phyloP scores from a whole-genome alignment of 1,139 yeast genomes.

The Wickerhamomyces sp. region DNA sequence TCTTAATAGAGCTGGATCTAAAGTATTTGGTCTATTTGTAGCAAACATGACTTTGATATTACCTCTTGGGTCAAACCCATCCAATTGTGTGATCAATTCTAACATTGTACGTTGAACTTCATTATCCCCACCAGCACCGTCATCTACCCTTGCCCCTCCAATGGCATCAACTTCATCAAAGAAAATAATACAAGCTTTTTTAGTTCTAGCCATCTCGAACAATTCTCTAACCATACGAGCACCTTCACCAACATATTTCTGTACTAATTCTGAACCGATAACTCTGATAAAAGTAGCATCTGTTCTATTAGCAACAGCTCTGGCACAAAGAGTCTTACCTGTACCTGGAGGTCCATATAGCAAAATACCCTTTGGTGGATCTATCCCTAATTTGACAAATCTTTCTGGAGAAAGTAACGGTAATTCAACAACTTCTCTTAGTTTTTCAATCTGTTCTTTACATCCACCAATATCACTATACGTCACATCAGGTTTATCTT shows the following conservation, averaged over 20 bases:
- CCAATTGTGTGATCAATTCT: conserved; percentile 94
- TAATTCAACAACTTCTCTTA: conserved; percentile 94
- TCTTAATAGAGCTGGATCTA: conserved; percentile 95
- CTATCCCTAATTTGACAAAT: conserved; percentile 92
- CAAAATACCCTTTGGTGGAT: conserved; percentile 96
- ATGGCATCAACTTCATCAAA: conserved; percentile 98
- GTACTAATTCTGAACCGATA: conserved; percentile 96
- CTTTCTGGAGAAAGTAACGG: conserved; percentile 94
- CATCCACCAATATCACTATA: conserved; percentile 96
- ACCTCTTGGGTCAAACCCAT: conserved; percentile 98
- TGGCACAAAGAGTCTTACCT: conserved; percentile 94
- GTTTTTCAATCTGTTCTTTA: conserved; percentile 94
- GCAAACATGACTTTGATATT: conserved; percentile 99
- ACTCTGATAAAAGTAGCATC: conserved; percentile 98
- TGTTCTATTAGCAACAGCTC: conserved; percentile 98
- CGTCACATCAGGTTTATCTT: conserved; percentile 93
- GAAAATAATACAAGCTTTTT: conserved; percentile 88
- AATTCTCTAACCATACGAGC: conserved; percentile 98
- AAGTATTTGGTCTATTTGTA: conserved; percentile 94
- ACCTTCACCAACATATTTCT: conserved; percentile 98
- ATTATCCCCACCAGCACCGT: conserved; percentile 99
- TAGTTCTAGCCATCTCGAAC: conserved; percentile 97
- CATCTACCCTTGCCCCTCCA: conserved; percentile 98
- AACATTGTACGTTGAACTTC: conserved; percentile 99
- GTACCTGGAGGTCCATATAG: conserved; percentile 99